phyloP scores from a whole-genome alignment of 768 basidiomycete genomes.

The Tricholoma terreum region DNA sequence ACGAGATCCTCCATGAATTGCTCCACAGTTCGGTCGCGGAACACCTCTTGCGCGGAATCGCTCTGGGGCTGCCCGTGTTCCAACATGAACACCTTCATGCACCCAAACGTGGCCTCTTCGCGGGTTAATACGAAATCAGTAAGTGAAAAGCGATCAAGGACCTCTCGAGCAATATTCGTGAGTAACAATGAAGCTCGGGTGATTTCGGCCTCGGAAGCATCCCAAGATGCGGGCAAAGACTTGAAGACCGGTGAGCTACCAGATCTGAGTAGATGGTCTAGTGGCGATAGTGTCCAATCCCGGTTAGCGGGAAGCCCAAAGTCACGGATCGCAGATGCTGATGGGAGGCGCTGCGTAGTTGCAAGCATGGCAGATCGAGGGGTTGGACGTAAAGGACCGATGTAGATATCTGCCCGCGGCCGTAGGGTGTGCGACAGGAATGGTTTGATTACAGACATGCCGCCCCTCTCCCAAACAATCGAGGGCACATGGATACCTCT shows the following conservation, averaged over 20 bases:
- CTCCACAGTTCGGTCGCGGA: constrained; percentile 67
- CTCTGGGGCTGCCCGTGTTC: constrained; percentile 73
- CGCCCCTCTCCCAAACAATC: constrained; percentile 49
- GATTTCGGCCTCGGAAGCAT: constrained; percentile 75
- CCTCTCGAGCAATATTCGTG: constrained; percentile 45
- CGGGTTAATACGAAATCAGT: constrained; percentile 41
- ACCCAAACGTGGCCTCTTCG: constrained; percentile 64
- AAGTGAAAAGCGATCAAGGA: constrained; percentile 42
- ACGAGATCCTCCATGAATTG: constrained; percentile 59
- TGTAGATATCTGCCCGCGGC: constrained; percentile 36
- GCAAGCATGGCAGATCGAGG: constrained; percentile 53
- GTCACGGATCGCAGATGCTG: constrained; percentile 19
- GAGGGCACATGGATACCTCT: constrained; percentile 35
- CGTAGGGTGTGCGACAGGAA: constrained; percentile 53
- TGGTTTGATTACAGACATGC: constrained; percentile 50
- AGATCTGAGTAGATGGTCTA: constrained; percentile 81
- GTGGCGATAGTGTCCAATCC: constrained; percentile 68
- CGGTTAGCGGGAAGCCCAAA: constrained; percentile 45
- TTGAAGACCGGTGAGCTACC: constrained; percentile 68
- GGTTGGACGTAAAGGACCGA: constrained; percentile 51
- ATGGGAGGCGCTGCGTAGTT: constrained; percentile 52
- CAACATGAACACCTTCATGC: constrained; percentile 96
- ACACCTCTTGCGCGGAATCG: constrained; percentile 64
- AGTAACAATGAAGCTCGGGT: constrained; percentile 67
- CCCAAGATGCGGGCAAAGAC: constrained; percentile 66